These are phyloP conservation scores for Yarrowia keelungensis DNA, from an alignment of 805 yeast species.

Conservation along the genomic window DNA sequence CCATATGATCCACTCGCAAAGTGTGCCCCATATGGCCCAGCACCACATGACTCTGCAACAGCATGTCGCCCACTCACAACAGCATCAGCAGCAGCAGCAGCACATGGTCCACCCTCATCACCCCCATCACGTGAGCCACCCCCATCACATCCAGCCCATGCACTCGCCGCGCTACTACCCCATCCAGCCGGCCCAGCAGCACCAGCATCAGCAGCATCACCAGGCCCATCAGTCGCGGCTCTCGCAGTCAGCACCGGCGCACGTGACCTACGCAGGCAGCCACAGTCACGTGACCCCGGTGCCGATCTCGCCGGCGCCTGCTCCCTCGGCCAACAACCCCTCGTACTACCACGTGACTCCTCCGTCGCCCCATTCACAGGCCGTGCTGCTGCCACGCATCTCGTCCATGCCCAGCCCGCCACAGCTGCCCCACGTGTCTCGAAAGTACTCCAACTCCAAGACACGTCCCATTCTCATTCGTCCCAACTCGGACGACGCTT, in stretches of 20 bases:
- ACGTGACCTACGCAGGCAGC: constrained; percentile 17
- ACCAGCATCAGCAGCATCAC: constrained; percentile 3
- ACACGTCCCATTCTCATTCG: constrained; percentile 26
- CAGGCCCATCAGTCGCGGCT: constrained; percentile 1
- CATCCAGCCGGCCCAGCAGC: constrained; percentile 20
- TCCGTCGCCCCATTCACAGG: constrained; percentile 32
- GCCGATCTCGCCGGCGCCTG: constrained; percentile 24
- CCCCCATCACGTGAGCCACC: constrained; percentile 6
- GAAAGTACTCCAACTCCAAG: constrained; percentile 30
- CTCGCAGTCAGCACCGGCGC: constrained; percentile 24
- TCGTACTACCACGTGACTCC: constrained; percentile 28
- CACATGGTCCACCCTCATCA: constrained; percentile 12
- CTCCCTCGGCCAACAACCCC: neutral
- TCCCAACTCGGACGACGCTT: constrained; percentile 15
- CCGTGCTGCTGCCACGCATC: constrained; percentile 14
- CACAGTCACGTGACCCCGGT: constrained; percentile 23
- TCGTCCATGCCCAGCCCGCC: constrained; percentile 25
- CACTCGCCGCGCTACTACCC: constrained; percentile 30
- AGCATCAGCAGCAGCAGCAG: constrained; percentile 19
- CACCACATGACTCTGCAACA: constrained; percentile 16
- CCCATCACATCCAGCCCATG: constrained; percentile 23
- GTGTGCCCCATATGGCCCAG: constrained; percentile 22
- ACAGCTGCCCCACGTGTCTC: constrained; percentile 15
- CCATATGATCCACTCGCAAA: constrained; percentile 19
- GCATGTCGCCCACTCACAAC: constrained; percentile 18